These are phyloP conservation scores for Austroboletus rostrupii DNA, from an alignment of 1,284 basidiomycete species.

Conservation along the genomic window DNA sequence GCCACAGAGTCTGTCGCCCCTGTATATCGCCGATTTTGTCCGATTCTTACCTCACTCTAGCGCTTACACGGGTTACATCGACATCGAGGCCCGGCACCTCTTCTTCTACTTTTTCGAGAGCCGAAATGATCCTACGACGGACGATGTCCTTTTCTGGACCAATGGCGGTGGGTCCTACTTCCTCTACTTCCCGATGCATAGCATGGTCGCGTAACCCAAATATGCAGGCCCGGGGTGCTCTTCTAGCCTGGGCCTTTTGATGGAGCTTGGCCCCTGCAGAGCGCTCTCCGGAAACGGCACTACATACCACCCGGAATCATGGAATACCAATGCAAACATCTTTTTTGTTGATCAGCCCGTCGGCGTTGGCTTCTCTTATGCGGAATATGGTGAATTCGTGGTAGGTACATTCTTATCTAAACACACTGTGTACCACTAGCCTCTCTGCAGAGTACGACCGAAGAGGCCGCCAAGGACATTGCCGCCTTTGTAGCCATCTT, in stretches of 20 bases:
- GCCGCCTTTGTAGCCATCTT: slow-evolving; percentile 63
- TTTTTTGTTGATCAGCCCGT: slow-evolving; percentile 71
- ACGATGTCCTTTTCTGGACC: slow-evolving; percentile 68
- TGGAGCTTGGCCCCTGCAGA: slow-evolving; percentile 42
- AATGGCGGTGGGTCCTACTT: slow-evolving; percentile 28
- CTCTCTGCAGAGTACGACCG: slow-evolving; percentile 41
- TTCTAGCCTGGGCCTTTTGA: slow-evolving; percentile 25
- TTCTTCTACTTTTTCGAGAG: slow-evolving; percentile 85
- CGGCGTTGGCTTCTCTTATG: slow-evolving; percentile 68
- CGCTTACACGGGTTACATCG: slow-evolving; percentile 63
- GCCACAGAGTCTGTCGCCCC: slow-evolving; percentile 36
- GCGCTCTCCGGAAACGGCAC: slow-evolving; percentile 35
- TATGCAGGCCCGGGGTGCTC: slow-evolving; percentile 26
- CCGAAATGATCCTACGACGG: slow-evolving; percentile 58
- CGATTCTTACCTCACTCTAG: slow-evolving; percentile 32
- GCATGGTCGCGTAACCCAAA: not conserved
- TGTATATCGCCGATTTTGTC: slow-evolving; percentile 17
- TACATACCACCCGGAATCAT: slow-evolving; percentile 52
- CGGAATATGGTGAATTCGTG: slow-evolving; percentile 56
- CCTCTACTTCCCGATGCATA: slow-evolving; percentile 28
- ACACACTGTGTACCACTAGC: not conserved
- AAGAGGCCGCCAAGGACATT: slow-evolving; percentile 61
- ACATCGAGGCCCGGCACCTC: slow-evolving; percentile 61
- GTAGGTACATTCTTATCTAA: slow-evolving; percentile 21
- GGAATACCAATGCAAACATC: slow-evolving; percentile 60